Percentiles rank a stretch among this genome's conserved stretches.
Conservation (phyloP, 1,284 basidiomycete genomes). For the Lentinula novae-zelandiae region DNA sequence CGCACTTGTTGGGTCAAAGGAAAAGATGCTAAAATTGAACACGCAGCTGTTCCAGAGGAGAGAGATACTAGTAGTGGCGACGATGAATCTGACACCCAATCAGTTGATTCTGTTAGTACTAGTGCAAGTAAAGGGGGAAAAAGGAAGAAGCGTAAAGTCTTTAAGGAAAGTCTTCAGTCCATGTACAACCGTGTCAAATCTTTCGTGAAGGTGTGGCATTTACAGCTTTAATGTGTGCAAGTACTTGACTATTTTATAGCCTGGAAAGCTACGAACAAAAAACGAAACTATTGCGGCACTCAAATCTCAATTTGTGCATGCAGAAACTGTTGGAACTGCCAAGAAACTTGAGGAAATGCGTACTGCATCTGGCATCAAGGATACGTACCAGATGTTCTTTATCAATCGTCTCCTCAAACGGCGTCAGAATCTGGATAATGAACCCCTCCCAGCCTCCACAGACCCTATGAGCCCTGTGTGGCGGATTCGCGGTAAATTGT, state of each 20-base stretch:
- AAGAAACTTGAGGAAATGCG: conserved; percentile 17
- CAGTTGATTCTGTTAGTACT: not conserved
- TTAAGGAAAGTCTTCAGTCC: not conserved
- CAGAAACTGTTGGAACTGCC: conserved; percentile 14
- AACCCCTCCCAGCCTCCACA: conserved; percentile 13
- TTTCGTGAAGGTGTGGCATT: conserved; percentile 1
- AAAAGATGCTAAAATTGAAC: conserved; percentile 2
- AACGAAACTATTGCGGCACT: conserved; percentile 19
- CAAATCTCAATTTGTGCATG: conserved; percentile 16
- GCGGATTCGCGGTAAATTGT: conserved; percentile 19
- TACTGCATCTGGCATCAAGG: conserved; percentile 26
- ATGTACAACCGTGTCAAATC: not conserved
- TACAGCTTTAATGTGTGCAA: not conserved
- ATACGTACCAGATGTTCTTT: conserved; percentile 24
- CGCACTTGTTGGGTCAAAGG: conserved; percentile 31
- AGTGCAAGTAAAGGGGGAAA: not conserved
- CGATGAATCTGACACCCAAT: not conserved
- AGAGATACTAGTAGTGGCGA: conserved; percentile 7
- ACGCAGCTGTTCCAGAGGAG: conserved; percentile 2
- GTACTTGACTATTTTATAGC: not conserved
- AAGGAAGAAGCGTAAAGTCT: conserved; percentile 1
- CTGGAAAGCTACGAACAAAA: not conserved
- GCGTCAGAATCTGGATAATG: conserved; percentile 13
- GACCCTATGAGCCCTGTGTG: conserved; percentile 23
- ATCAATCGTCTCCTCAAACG: conserved; percentile 20